Base-by-base conservation (phyloP, 2,329 filamentous ascomycete species). In the Fonsecaea pedrosoi region DNA sequence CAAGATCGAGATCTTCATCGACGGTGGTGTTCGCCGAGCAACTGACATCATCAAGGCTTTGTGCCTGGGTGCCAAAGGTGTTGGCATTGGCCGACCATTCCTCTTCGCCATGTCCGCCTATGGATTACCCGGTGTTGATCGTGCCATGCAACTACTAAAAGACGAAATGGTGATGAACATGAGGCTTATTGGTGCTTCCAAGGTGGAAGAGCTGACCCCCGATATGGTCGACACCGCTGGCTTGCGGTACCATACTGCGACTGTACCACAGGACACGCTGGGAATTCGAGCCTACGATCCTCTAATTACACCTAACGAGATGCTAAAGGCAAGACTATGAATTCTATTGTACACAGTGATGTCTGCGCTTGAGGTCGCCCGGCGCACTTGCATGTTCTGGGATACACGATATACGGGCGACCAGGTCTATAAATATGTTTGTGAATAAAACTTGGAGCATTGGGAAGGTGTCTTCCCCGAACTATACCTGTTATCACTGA, bases 81-180 rank as follows among this genome's bases (percentile, higher is more conserved):
- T 98, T 0, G 95, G 95, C 48, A 97, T 99, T 73, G 95, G 95
- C 3, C 85, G 95, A 4, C 95, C 95, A 30, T 98, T 99, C 83
- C 81, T 99, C 67, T 99, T 94, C 77, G 94, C 95, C 75, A 98
- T 99, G 94, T 91, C 90, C 70, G 88, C 92, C 9, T 98, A 98
- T 75, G 95, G 95, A 1, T 81, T 92, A 67, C 84, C 89, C 2
- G 95, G 95, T 70, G 94, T 98, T 21, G 92, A 96, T 75, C 87
- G 92, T 38, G 95, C 95, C 37, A 97, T 98, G 90, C 90, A 93
- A 79, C 82, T 97, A 66, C 85, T 97, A 73, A 93, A 92, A 82
- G 95, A 98, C 75, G 95, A 99, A 85, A 92, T 99, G 87, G 93
- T 96, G 82, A 98, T 98, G 94, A 95, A 94, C 76, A 98, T 99